Evolutionary conservation across 805 yeast genomes (phyloP).

Genomic region (Hanseniaspora vineae): DNA sequence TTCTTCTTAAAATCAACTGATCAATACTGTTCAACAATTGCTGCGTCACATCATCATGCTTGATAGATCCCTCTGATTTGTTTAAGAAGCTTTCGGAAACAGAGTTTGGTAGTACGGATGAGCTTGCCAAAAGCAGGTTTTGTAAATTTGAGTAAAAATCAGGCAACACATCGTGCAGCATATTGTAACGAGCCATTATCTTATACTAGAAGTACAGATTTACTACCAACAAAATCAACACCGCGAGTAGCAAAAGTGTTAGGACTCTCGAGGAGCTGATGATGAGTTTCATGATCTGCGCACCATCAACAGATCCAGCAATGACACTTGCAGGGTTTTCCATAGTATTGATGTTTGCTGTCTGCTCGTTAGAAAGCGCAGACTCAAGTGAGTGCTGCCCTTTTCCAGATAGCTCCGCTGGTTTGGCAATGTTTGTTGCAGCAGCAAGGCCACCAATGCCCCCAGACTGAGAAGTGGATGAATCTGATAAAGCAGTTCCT

Average conservation of each 20-base stretch:
- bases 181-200: background rate
- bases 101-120: too few relatives aligned
- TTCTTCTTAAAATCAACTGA: conserved; percentile 2
- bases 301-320: background rate
- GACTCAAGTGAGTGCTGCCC: too few relatives aligned
- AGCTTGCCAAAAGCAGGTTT: background rate
- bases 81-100: background rate
- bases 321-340: background rate
- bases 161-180: background rate
- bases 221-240: background rate
- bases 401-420: too few relatives aligned
- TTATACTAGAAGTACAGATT: background rate
- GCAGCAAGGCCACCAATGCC: too few relatives aligned
- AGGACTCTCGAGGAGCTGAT: background rate
- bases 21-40: conserved; percentile 3
- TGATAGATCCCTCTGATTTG: background rate
- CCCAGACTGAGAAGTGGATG: background rate
- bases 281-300: background rate
- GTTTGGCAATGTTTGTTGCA: too few relatives aligned
- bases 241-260: background rate
- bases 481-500: background rate
- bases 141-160: background rate
- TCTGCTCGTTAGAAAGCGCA: too few relatives aligned
- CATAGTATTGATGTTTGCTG: too few relatives aligned
- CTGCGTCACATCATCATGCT: conserved; percentile 2